Base-by-base conservation (phyloP, 805 yeast species). In the Candida maris region DNA sequence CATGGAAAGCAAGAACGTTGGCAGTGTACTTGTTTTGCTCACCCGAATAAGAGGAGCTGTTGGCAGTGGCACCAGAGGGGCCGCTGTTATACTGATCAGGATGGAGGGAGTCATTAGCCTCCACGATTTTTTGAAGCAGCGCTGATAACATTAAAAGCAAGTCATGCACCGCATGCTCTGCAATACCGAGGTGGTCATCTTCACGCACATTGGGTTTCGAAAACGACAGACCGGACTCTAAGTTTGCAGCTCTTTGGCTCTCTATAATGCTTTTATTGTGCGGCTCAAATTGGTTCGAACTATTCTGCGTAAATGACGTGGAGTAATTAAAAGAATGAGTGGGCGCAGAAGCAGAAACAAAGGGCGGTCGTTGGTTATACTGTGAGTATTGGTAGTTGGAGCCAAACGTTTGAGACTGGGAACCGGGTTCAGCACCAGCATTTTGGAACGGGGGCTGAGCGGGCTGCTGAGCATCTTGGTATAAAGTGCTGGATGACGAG, bases 1-100 rank as follows among this genome's bases (percentile, higher is more conserved):
- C 98, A 60, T 88, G 96, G 59, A 93, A 93, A 30, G 96, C 93
- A 39, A 91, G 65, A 4, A 91, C 85, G 42, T 78, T 79, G 3
- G 81, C 83, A 12, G 77, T 65, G 46, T 75, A 79, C 45, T 69
- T 70, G 49, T 75, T 71, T 46, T 56, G 43, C 50, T 46, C 50
- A 26, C 48, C 34, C 4, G 41, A 24, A n/a, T 41, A 41, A 8
- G 37, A 31, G 14, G 39, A 19, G 5, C 30, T 31, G 21, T 32
- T 32, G 7, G 48, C 42, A 16, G 56, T 39, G 6, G 51, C 45
- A n/a, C 50, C 48, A 28, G 46, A 29, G 17, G 50, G 44, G 35
- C 49, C 58, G 39, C 65, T 63, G 44, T 71, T 71, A 45, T 75
- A 73, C 48, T 77, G 81, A 45, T 77, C 80, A 2, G 89, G 84